phyloP scores from a whole-genome alignment of 108 stramenopile species.

The Nitzschia sp. region DNA sequence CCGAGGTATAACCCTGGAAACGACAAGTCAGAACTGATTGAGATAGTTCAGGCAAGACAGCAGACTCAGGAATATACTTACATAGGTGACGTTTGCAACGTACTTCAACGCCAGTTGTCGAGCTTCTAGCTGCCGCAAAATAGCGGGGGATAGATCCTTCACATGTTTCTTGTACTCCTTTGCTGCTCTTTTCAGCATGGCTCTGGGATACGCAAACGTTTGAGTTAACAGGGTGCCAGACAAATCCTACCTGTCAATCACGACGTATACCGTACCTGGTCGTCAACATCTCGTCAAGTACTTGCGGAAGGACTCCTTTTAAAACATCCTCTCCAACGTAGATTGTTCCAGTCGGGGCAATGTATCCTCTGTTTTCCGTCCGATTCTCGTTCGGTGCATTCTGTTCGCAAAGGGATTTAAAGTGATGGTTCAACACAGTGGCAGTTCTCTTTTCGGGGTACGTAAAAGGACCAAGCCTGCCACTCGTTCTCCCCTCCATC shows the following conservation, averaged over 20 bases:
- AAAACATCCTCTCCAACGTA: slow-evolving; percentile 85
- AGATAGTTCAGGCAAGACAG: neutral
- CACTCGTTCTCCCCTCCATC: slow-evolving; percentile 54
- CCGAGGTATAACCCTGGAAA: slow-evolving; percentile 86
- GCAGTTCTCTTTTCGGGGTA: slow-evolving; percentile 77
- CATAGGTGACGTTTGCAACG: slow-evolving; percentile 98
- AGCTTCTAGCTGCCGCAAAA: slow-evolving; percentile 91
- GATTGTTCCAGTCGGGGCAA: slow-evolving; percentile 89
- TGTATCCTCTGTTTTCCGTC: slow-evolving; percentile 65
- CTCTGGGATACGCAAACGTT: slow-evolving; percentile 29
- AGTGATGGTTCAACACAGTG: slow-evolving; percentile 71
- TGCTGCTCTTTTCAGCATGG: slow-evolving; percentile 95
- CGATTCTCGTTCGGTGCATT: neutral
- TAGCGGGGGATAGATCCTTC: slow-evolving; percentile 62
- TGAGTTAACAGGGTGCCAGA: no score
- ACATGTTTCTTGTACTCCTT: slow-evolving; percentile 82
- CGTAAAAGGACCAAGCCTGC: slow-evolving; percentile 61
- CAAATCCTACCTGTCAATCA: no score
- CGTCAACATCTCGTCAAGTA: slow-evolving; percentile 95
- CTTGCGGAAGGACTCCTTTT: slow-evolving; percentile 94
- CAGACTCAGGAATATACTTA: neutral
- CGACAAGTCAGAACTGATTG: neutral
- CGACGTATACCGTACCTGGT: slow-evolving; percentile 39
- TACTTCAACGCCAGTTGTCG: slow-evolving; percentile 98
- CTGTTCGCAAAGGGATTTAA: slow-evolving; percentile 54